Evolutionary conservation across 768 basidiomycete genomes (phyloP), one percentile per base, ranked within the genome.

Genomic region (Cyathus striatus): DNA sequence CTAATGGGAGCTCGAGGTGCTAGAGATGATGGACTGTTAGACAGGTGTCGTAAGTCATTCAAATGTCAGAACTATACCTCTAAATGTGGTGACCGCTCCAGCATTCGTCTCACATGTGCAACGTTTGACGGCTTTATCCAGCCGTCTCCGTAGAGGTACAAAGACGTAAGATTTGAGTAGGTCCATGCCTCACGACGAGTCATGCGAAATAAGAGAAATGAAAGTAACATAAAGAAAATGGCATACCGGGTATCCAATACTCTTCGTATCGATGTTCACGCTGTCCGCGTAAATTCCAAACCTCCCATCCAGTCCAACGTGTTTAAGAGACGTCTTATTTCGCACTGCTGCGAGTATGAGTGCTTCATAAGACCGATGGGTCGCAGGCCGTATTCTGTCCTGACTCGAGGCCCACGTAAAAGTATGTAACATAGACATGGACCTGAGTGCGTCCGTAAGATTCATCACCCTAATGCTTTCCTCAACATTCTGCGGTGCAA

Each of bases 1-100:
- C 74, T 49, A 73, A 62, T 16, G 76, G 76, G 5, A 76, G 54
- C 53, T 70, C 64, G 23, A 78, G 56, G 40, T 62, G 62, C 71
- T 75, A 42, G 24, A 35, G 25, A 37, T 17, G 22, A 21, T 13
- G 14, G n/a, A 37, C 3, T 37, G 27, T 9, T 30, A 30, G 14
- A 38, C 6, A 27, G 4, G 37, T 22, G 23, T 24, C 20, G 6
- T 17, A 20, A 24, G 10, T 24, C 20, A 45, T 49, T 30, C 18
- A 32, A 32, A 32, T 3, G 30, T 12, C 3, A 16, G 17, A 32
- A 32, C 12, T 16, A 16, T 32, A 65, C 66, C 57, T 61, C 53
- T 7, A 68, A 38, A 6, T 49, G 48, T 5, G 55, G 47, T 6
- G 56, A 65, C 10, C 49, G 52, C 16, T 51, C 53, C 23, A 68